phyloP scores from a whole-genome alignment of 768 basidiomycete genomes.

The Lactarius evosmus region DNA sequence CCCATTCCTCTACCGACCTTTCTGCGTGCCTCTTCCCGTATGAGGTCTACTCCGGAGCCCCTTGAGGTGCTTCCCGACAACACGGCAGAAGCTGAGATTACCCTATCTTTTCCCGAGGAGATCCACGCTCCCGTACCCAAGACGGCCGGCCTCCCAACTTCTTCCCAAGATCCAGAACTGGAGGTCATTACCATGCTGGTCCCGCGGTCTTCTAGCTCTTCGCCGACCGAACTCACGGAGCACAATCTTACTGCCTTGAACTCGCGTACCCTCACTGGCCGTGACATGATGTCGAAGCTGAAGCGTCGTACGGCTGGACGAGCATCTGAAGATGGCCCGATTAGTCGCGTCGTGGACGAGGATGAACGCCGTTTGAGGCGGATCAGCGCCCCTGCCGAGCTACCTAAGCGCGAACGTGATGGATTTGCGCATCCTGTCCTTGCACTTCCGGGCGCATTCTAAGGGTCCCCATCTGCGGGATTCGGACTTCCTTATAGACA shows the following conservation, averaged over 20 bases:
- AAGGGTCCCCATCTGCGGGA: constrained; percentile 25
- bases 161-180: constrained; percentile 37
- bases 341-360: constrained; percentile 36
- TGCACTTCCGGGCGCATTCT: constrained; percentile 58
- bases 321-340: constrained; percentile 26
- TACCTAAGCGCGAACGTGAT: constrained; percentile 46
- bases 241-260: constrained; percentile 50
- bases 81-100: background rate
- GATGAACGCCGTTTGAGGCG: constrained; percentile 41
- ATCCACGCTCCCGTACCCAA: constrained; percentile 30
- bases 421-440: constrained; percentile 62
- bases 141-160: constrained; percentile 38
- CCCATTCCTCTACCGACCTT: constrained; percentile 38
- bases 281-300: constrained; percentile 64
- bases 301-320: constrained; percentile 46
- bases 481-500: background rate
- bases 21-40: constrained; percentile 26
- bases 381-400: constrained; percentile 62
- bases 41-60: background rate
- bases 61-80: background rate
- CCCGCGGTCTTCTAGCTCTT: constrained; percentile 43
- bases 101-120: constrained; percentile 28
- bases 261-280: constrained; percentile 52
- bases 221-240: constrained; percentile 50
- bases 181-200: constrained; percentile 49